Evolutionary conservation across 768 basidiomycete species (phyloP), one percentile per base, ranked within the genome.

Genomic region (Gloeophyllum trabeum): DNA sequence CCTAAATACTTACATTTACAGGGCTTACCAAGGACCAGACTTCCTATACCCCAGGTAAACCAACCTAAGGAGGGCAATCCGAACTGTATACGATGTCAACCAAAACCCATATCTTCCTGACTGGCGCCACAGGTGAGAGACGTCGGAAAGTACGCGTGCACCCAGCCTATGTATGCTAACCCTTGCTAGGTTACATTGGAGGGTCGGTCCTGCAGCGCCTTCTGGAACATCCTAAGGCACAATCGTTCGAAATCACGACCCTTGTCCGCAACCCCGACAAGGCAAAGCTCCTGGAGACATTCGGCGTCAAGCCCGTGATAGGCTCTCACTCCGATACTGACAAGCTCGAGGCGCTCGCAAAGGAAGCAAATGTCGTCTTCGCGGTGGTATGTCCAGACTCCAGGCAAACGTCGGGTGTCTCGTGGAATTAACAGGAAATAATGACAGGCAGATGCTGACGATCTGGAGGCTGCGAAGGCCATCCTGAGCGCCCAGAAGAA

Each of bases 121-220:
- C 44, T 24, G 44, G 36, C 10, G 36, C 36, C 7, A 37, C 36
- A 10, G 36, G 36, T 37, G 20, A 10, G 36, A 10, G 20, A 7
- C 10, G 36, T 21, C n/a, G n/a, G n/a, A n/a, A n/a, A n/a, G n/a
- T n/a, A n/a, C n/a, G n/a, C n/a, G n/a, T n/a, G n/a, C n/a, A n/a
- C n/a, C n/a, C n/a, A n/a, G n/a, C n/a, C n/a, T n/a, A n/a, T n/a
- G n/a, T n/a, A n/a, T n/a, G n/a, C n/a, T n/a, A n/a, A n/a, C n/a
- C n/a, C n/a, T n/a, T n/a, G n/a, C n/a, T 23, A 72, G 75, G 75
- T 4, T 79, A 77, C 53, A 71, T 76, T 35, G 74, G 75, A 1
- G 77, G 75, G 18, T 65, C 70, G 2, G 71, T 76, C 22, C 62
- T 79, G 3, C 45, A 61, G 2, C 65, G 61, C 26, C 59, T 78